Percentiles rank a stretch among this genome's conserved stretches.
phyloP scores from a whole-genome alignment of 176 grass and related monocot genomes.

The Panicum miliaceum region DNA sequence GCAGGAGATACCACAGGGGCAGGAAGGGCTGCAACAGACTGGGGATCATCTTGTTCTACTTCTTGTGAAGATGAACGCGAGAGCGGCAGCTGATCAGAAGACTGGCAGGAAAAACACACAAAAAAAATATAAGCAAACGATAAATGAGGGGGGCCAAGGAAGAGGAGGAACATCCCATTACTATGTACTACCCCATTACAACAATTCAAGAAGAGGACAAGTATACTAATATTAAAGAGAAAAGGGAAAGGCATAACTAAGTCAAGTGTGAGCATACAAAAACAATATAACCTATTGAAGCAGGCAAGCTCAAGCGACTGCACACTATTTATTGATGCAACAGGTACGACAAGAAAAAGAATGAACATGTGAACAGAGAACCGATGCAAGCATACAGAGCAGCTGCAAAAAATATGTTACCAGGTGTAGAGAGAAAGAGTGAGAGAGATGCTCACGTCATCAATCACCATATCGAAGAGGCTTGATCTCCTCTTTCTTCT shows the following conservation, averaged over 20 bases:
- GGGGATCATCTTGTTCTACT: slow-evolving; percentile 46
- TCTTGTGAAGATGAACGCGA: slow-evolving; percentile 56
- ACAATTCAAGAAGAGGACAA: background rate
- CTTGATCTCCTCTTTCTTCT: slow-evolving; percentile 71
- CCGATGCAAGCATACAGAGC: background rate
- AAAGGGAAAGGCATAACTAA: background rate
- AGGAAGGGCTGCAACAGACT: background rate
- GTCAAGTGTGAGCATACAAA: background rate
- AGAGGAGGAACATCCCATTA: background rate
- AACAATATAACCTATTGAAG: background rate
- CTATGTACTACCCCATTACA: background rate
- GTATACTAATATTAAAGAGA: background rate
- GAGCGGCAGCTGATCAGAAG: slow-evolving; percentile 37
- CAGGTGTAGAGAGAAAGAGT: background rate
- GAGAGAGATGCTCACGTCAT: slow-evolving; percentile 54
- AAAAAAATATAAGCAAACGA: slow-evolving; percentile 25
- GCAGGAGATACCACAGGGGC: slow-evolving; percentile 3
- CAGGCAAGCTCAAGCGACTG: background rate
- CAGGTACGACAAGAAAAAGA: background rate
- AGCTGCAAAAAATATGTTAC: background rate
- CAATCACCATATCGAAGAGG: slow-evolving; percentile 68
- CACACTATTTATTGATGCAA: background rate
- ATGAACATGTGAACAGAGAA: background rate
- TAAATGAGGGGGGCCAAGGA: background rate
- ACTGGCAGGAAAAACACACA: slow-evolving; percentile 29